Conservation (phyloP, 768 basidiomycete genomes). For the Boletus sp. region DNA sequence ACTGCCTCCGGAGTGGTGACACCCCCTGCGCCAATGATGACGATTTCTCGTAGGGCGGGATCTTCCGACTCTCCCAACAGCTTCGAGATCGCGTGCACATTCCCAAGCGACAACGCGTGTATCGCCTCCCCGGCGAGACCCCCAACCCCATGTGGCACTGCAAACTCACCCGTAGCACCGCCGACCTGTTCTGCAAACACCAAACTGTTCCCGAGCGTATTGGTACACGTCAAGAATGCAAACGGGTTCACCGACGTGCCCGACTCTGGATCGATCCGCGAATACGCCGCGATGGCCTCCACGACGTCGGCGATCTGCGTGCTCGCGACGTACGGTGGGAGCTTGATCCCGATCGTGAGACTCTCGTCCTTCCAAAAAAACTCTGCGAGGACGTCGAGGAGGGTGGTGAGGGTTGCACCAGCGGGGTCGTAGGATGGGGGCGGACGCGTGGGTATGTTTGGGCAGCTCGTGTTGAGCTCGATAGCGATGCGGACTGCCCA, state of each 20-base stretch:
- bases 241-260: constrained; percentile 43
- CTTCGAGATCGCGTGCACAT: constrained; percentile 58
- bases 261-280: constrained; percentile 11
- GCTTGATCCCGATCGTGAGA: constrained; percentile 70
- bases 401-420: constrained; percentile 39
- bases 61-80: constrained; percentile 45
- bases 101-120: constrained; percentile 76
- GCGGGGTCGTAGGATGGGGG: constrained; percentile 64
- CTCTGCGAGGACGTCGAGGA: constrained; percentile 54
- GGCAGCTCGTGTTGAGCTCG: constrained; percentile 84
- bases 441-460: constrained; percentile 62
- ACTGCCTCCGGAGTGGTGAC: constrained; percentile 60
- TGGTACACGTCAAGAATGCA: constrained; percentile 76
- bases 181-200: constrained; percentile 56
- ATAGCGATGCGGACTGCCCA: constrained; percentile 53
- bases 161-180: constrained; percentile 36
- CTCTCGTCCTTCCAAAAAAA: constrained; percentile 47
- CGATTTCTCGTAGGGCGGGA: constrained; percentile 44
- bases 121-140: constrained; percentile 76
- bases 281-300: constrained; percentile 41
- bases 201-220: constrained; percentile 72
- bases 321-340: constrained; percentile 68
- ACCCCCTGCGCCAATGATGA: constrained; percentile 80
- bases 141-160: constrained; percentile 62
- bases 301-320: constrained; percentile 60